Evolutionary conservation across 1,284 basidiomycete species (phyloP).

Genomic region (Ustilago xerochloae): DNA sequence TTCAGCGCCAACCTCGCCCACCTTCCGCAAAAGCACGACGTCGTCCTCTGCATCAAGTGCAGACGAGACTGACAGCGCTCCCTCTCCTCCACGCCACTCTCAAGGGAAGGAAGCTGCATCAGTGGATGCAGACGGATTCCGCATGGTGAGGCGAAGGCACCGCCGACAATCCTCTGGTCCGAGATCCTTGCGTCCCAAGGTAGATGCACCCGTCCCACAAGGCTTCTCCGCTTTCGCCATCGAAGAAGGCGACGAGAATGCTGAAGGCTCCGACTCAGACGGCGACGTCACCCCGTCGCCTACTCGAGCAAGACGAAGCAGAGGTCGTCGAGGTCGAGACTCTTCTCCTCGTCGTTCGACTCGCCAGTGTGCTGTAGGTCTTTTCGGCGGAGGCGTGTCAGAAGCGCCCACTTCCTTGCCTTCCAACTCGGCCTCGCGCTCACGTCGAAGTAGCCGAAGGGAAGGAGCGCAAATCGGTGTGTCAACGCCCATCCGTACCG

Average conservation of each 20-base stretch:
- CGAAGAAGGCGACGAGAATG: constrained; percentile 21
- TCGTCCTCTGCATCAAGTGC: constrained; percentile 20
- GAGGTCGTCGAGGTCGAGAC: constrained; percentile 20
- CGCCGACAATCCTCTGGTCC: constrained; percentile 34
- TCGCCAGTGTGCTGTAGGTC: constrained; percentile 55
- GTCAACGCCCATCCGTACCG: constrained; percentile 31
- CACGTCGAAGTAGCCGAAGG: constrained; percentile 13
- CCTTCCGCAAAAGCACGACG: constrained; percentile 10
- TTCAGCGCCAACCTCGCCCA: constrained; percentile 44
- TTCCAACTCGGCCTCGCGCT: neutral
- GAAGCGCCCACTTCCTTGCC: neutral
- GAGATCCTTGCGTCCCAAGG: constrained; percentile 51
- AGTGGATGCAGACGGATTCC: constrained; percentile 49
- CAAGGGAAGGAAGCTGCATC: neutral
- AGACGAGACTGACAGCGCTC: constrained; percentile 25
- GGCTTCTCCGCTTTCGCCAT: constrained; percentile 50
- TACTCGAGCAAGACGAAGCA: neutral
- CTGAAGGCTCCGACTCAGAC: constrained; percentile 22
- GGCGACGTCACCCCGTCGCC: constrained; percentile 31
- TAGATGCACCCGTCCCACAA: constrained; percentile 53
- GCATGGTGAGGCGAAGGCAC: constrained; percentile 31
- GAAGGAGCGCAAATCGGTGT: constrained; percentile 20
- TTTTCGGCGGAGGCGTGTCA: constrained; percentile 46
- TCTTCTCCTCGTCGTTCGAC: constrained; percentile 37
- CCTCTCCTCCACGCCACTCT: constrained; percentile 6